Conservation (phyloP, 495 filamentous ascomycete species). For the Lineolata rhizophorae region DNA sequence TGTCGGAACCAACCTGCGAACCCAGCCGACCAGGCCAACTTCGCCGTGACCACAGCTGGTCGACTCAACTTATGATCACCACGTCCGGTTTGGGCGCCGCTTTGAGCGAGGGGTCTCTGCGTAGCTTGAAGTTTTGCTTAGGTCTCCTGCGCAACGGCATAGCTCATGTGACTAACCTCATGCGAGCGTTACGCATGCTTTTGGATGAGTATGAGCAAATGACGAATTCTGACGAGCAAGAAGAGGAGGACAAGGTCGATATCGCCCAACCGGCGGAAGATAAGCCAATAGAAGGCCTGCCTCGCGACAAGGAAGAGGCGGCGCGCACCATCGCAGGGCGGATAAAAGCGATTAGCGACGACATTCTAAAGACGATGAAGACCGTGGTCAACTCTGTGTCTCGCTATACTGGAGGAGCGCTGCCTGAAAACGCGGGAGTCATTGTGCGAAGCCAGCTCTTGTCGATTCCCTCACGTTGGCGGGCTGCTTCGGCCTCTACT, state of each 20-base stretch:
- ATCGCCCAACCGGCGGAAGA: neutral
- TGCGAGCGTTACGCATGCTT: conserved; percentile 42
- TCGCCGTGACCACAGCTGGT: conserved; percentile 32
- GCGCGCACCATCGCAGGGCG: conserved; percentile 27
- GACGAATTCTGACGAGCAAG: too few relatives aligned
- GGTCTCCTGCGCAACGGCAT: conserved; percentile 57
- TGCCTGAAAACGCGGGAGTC: conserved; percentile 62
- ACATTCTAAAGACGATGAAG: conserved; percentile 55
- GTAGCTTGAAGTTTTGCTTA: conserved; percentile 56
- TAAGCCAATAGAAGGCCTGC: neutral
- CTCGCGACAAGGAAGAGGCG: conserved; percentile 18
- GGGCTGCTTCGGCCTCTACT: conserved; percentile 20
- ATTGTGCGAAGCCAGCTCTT: conserved; percentile 61
- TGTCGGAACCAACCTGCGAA: conserved; percentile 1
- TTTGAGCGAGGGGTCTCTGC: conserved; percentile 64
- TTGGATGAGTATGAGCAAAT: conserved; percentile 59
- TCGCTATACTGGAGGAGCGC: conserved; percentile 59
- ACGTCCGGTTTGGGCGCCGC: conserved; percentile 72
- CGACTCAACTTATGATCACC: conserved; percentile 55
- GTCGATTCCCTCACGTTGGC: conserved; percentile 57
- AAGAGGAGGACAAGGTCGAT: neutral
- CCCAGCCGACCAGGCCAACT: conserved; percentile 11
- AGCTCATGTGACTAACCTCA: conserved; percentile 43
- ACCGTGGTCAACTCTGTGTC: conserved; percentile 59
- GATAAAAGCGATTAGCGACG: conserved; percentile 46